Percentiles rank a stretch among this genome's conserved stretches.
Evolutionary conservation across 129 eudicot species (phyloP).

Genomic region (sunflower (Helianthus annuus)): HanXRQr2.0-SUNRISE NC_035436.2:9963831-9964330

Average conservation of each 20-base stretch:
- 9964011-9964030: neutral
- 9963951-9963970: neutral
- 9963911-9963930: slow-evolving; percentile 91
- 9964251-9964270: too few relatives aligned
- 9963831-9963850: too few relatives aligned
- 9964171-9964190: neutral
- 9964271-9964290: too few relatives aligned
- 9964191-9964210: too few relatives aligned
- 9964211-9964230: too few relatives aligned
- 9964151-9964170: neutral
- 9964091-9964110: neutral
- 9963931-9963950: neutral
- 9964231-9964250: too few relatives aligned
- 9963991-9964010: neutral
- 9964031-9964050: neutral
- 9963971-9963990: neutral
- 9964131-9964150: slow-evolving; percentile 33
- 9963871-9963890: too few relatives aligned
- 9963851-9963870: too few relatives aligned
- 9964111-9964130: neutral
- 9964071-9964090: slow-evolving; percentile 28
- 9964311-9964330: too few relatives aligned
- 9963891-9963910: too few relatives aligned
- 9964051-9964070: neutral
- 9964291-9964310: too few relatives aligned